Evolutionary conservation across 148 eudicot species (phyloP), one percentile per base, ranked within the genome.

Genomic region (Heliosperma pusillum): DNA sequence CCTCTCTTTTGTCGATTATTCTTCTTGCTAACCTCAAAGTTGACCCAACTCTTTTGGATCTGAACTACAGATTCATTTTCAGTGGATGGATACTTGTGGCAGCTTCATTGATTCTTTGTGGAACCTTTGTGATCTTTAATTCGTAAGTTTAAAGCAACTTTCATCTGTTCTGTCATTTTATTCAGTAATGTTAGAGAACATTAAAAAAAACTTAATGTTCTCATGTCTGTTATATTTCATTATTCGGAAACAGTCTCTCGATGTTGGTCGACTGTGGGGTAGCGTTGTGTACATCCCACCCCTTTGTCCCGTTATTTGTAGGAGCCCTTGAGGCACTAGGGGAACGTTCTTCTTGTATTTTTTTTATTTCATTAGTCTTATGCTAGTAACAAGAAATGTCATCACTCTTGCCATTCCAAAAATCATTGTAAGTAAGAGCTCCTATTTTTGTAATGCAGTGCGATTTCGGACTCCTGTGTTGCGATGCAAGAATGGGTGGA

Each of bases 401-500:
- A 24, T 63, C 71, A 52, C 55, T 50, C 4, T 72, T 36, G 10
- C 40, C 6, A 7, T 25, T 26, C n/a, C 68, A 65, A 30, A 24
- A 45, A 29, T 44, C 22, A 30, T 53, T 27, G 10, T 2, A 66
- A 57, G 53, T 52, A 17, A 16, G 55, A 24, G 33, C 20, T 24
- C 21, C 25, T 16, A 21, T 21, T 53, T 56, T 13, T 77, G 57
- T 82, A 50, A 7, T 82, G 50, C 84, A 95, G 97, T 82, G 87
- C 91, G 44, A 87, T 92, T 74, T 82, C 90, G 10, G 97, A 95
- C 80, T 90, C 99, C 1, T 95, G 99, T 69, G 76, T 88, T 81
- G 94, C 99, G 20, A 95, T 95, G 99, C 91, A 85, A 88, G 97
- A 95, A 71, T 95, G 99, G 99, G 97, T 85, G 15, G 97, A 89